A percentile compares a stretch with the other conserved stretches of the same genome.
Conservation (phyloP, 805 yeast genomes). For the Starmera amethionina region DNA sequence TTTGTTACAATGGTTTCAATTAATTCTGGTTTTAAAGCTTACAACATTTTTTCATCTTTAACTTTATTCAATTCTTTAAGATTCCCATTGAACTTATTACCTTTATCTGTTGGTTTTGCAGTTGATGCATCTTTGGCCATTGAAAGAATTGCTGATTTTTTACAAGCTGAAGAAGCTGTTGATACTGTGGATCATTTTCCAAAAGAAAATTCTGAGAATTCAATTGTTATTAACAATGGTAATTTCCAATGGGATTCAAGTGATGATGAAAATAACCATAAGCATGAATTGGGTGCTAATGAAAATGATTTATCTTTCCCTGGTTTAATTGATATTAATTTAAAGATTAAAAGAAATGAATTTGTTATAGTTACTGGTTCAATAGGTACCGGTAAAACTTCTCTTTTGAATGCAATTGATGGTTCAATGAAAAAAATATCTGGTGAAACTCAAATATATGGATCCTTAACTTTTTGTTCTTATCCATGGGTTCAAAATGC, state of each 20-base stretch:
- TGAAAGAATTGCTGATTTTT: constrained; percentile 36
- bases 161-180: constrained; percentile 31
- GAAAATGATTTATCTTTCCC: constrained; percentile 20
- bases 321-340: constrained; percentile 40
- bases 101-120: constrained; percentile 51
- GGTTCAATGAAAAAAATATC: constrained; percentile 54
- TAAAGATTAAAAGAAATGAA: constrained; percentile 52
- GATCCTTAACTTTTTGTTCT: constrained; percentile 46
- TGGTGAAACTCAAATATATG: constrained; percentile 46
- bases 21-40: constrained; percentile 33
- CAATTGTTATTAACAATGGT: constrained; percentile 36
- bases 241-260: constrained; percentile 46
- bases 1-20: constrained; percentile 37
- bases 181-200: constrained; percentile 16
- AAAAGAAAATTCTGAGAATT: constrained; percentile 30
- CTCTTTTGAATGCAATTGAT: constrained; percentile 58
- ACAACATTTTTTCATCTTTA: constrained; percentile 60
- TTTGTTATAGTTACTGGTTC: constrained; percentile 69
- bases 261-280: constrained; percentile 8
- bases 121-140: constrained; percentile 55
- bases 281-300: constrained; percentile 2
- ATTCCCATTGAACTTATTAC: constrained; percentile 52
- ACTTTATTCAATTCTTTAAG: constrained; percentile 57
- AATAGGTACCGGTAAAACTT: constrained; percentile 77
- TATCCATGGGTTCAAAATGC: constrained; percentile 82